Evolutionary conservation across 176 grass and related monocot species (phyloP).

Genomic region (Elaeis guineensis): DNA sequence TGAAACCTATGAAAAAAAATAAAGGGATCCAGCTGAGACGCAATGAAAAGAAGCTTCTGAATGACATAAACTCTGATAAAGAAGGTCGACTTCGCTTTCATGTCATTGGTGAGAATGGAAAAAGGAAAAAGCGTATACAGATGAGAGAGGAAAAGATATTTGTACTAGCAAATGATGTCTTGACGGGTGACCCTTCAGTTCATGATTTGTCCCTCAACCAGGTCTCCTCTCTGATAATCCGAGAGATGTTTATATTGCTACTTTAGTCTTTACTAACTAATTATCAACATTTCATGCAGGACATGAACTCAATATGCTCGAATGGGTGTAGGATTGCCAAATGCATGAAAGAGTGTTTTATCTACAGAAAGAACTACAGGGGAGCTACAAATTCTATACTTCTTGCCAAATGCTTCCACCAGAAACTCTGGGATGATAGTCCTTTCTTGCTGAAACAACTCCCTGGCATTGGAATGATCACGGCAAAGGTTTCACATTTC

Average conservation of each 20-base stretch:
- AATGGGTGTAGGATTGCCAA: slow-evolving; percentile 87
- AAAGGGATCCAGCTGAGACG: slow-evolving; percentile 92
- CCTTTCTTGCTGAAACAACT: slow-evolving; percentile 80
- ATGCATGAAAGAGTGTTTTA: slow-evolving; percentile 93
- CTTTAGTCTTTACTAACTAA: no score
- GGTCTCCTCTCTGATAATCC: slow-evolving; percentile 36
- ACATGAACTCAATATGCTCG: slow-evolving; percentile 69
- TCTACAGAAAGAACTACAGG: slow-evolving; percentile 78
- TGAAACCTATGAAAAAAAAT: slow-evolving; percentile 1
- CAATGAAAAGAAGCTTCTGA: slow-evolving; percentile 87
- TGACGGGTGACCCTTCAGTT: slow-evolving; percentile 75
- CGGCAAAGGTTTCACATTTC: slow-evolving; percentile 58
- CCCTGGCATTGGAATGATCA: slow-evolving; percentile 91
- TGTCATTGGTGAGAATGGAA: slow-evolving; percentile 64
- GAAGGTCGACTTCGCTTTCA: slow-evolving; percentile 72
- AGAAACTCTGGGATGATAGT: slow-evolving; percentile 87
- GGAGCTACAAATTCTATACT: slow-evolving; percentile 66
- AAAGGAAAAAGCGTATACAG: slow-evolving; percentile 82
- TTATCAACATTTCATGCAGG: slow-evolving; percentile 37
- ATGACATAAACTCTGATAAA: slow-evolving; percentile 85
- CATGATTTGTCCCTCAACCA: slow-evolving; percentile 84
- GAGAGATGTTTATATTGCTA: neutral
- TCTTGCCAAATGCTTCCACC: slow-evolving; percentile 69
- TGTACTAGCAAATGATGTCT: slow-evolving; percentile 76
- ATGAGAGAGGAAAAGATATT: slow-evolving; percentile 97